These are phyloP conservation scores for Amanita muscaria DNA, from an alignment of 768 basidiomycete genomes.

Conservation along the genomic window DNA sequence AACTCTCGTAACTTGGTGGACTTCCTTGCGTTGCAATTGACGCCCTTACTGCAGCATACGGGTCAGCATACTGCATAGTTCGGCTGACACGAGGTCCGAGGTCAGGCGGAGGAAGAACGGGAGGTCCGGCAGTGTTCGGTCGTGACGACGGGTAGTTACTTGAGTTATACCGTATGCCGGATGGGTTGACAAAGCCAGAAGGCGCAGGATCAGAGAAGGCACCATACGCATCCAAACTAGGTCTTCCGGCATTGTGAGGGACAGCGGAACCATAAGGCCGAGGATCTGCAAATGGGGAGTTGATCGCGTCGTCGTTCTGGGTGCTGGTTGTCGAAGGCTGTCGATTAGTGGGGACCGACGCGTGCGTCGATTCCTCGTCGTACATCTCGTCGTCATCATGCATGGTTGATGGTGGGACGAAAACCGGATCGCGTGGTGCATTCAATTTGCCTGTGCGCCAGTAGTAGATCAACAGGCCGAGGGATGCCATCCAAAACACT, in stretches of 20 bases:
- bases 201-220: constrained; percentile 87
- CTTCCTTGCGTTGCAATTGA: constrained; percentile 29
- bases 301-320: constrained; percentile 23
- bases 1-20: constrained; percentile 48
- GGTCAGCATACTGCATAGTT: constrained; percentile 92
- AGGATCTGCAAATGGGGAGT: constrained; percentile 47
- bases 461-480: constrained; percentile 56
- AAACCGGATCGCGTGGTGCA: constrained; percentile 64
- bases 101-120: constrained; percentile 34
- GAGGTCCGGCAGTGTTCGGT: constrained; percentile 14
- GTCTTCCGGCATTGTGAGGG: constrained; percentile 29
- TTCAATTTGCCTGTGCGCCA: constrained; percentile 69
- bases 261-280: constrained; percentile 38
- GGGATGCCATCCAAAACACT: constrained; percentile 73
- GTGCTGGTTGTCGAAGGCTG: constrained; percentile 14
- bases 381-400: constrained; percentile 41
- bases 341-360: constrained; percentile 29
- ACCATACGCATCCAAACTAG: constrained; percentile 82
- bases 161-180: constrained; percentile 25
- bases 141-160: constrained; percentile 10
- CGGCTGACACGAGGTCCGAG: constrained; percentile 58
- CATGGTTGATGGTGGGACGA: constrained; percentile 47
- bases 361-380: constrained; percentile 48
- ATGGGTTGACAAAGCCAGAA: constrained; percentile 45
- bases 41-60: constrained; percentile 75